phyloP scores from a whole-genome alignment of 2,329 filamentous ascomycete species.

The Didymella sp. region DNA sequence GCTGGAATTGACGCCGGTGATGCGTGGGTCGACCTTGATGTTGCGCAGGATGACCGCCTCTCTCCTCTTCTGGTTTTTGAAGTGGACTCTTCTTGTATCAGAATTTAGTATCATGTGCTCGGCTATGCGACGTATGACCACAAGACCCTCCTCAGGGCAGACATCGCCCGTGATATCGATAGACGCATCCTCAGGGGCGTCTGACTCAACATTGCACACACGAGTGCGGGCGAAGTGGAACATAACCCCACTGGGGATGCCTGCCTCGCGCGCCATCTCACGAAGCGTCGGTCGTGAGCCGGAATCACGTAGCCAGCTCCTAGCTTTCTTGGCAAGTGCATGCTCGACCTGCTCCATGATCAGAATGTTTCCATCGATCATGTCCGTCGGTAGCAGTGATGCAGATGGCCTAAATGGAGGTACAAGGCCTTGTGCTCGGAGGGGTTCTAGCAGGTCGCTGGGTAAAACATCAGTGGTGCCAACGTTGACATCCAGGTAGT shows the following conservation, averaged over 20 bases:
- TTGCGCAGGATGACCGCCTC: not conserved
- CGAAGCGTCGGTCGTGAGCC: not conserved
- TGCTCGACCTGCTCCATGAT: constrained; percentile 31
- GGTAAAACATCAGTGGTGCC: constrained; percentile 28
- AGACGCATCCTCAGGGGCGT: not conserved
- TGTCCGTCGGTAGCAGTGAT: not conserved
- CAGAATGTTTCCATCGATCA: not conserved
- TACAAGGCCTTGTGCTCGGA: constrained; percentile 9
- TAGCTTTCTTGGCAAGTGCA: constrained; percentile 20
- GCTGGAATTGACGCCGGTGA: not conserved
- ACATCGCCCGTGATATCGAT: constrained; percentile 37
- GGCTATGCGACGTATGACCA: constrained; percentile 32
- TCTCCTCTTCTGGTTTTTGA: not conserved
- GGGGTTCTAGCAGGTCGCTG: constrained; percentile 34
- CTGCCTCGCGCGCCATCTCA: not conserved
- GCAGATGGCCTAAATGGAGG: not conserved
- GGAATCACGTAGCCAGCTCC: not conserved
- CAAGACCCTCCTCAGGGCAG: constrained; percentile 30
- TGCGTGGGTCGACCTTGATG: not conserved
- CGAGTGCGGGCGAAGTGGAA: not conserved
- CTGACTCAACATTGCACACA: not conserved
- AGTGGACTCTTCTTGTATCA: not conserved
- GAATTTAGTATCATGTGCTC: constrained; percentile 3
- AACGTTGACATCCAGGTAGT: constrained; percentile 18
- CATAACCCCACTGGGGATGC: not conserved